A percentile compares a stretch with the other conserved stretches of the same genome.
Evolutionary conservation across 805 yeast species (phyloP).

Genomic region (Pachysolen tannophilus): DNA sequence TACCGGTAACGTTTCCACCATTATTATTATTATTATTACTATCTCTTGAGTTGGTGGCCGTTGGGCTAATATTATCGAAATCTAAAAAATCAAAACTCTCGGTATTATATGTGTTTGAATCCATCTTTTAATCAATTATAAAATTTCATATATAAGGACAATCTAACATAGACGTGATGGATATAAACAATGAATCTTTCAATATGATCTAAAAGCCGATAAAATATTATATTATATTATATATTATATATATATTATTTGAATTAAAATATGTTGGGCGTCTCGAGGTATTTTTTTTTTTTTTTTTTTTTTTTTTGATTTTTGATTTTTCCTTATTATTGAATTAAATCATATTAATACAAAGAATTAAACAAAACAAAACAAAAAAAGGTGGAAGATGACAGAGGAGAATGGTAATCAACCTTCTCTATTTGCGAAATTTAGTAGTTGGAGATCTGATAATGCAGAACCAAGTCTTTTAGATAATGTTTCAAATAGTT

Average conservation of each 20-base stretch:
- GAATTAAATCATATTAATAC: background rate
- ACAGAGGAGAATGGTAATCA: constrained; percentile 2
- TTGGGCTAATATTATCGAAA: constrained; percentile 3
- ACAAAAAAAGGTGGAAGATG: background rate
- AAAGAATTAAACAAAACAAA: background rate
- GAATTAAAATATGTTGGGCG: no score
- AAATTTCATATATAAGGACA: no score
- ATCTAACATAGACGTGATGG: no score
- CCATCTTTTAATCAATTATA: no score
- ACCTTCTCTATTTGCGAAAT: constrained; percentile 4
- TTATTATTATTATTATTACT: background rate
- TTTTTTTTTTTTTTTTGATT: no score
- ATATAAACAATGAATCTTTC: no score
- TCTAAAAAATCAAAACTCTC: constrained; percentile 5
- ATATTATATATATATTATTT: no score
- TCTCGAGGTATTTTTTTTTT: no score
- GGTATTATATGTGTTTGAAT: background rate
- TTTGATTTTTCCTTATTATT: no score
- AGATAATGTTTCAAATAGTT: background rate
- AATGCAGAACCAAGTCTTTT: background rate
- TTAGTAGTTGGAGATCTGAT: constrained; percentile 7
- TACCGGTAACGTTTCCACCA: no score
- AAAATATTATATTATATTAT: no score
- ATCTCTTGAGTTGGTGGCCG: background rate
- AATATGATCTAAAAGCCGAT: no score